These are phyloP conservation scores for Heliosperma pusillum DNA, from an alignment of 148 eudicot genomes.

Conservation along the genomic window DNA sequence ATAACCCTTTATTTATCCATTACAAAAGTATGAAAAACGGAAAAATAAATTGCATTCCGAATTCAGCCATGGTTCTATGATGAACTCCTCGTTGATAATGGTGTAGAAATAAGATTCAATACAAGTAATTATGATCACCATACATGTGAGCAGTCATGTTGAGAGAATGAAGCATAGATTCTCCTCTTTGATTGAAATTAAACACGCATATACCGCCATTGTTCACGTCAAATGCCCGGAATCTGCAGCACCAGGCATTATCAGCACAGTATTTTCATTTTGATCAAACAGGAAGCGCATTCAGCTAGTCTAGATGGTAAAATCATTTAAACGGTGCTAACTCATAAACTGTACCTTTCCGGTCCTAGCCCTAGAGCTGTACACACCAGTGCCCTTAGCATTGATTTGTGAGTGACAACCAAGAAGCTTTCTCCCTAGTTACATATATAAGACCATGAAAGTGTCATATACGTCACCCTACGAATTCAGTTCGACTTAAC, in stretches of 20 bases:
- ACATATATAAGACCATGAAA: constrained; percentile 1
- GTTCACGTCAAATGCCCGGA: constrained; percentile 62
- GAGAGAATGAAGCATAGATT: constrained; percentile 61
- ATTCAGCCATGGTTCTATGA: background rate
- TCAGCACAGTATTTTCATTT: background rate
- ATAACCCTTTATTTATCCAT: background rate
- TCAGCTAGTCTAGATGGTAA: too few relatives aligned
- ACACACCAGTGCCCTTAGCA: constrained; percentile 62
- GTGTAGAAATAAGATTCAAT: constrained; percentile 25
- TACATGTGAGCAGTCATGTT: constrained; percentile 81
- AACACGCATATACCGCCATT: constrained; percentile 65
- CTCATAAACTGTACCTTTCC: constrained; percentile 60
- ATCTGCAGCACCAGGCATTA: constrained; percentile 36
- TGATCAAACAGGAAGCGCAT: too few relatives aligned
- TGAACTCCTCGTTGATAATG: background rate
- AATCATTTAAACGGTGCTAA: too few relatives aligned
- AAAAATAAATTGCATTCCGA: background rate
- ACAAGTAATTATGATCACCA: constrained; percentile 46
- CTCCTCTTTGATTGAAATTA: constrained; percentile 57
- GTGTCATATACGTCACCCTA: too few relatives aligned
- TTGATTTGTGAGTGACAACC: constrained; percentile 77
- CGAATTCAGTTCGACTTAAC: too few relatives aligned
- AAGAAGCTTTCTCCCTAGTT: constrained; percentile 52
- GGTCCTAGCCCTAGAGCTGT: constrained; percentile 70
- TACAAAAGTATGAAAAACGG: background rate